Evolutionary conservation across 164 flowering plant species (phyloP), one percentile per base, ranked within the genome.

Genomic region (Echeveria elegans): DNA sequence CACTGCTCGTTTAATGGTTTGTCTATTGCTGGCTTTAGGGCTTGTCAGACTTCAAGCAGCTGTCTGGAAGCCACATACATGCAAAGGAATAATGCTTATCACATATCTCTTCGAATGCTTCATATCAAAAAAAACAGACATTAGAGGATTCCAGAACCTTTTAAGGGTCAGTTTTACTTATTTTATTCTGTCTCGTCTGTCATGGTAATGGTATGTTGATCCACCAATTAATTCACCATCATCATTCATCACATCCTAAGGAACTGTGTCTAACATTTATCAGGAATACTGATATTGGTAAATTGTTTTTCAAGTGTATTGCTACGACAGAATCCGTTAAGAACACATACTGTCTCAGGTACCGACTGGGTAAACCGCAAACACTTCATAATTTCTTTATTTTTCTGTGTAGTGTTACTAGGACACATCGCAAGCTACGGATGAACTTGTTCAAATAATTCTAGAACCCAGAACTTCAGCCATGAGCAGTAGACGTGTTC

Each of bases 11-110:
- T 3, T 34, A 34, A 3, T 34, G 7, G 37, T 34, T 34, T 34
- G 5, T 34, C 37, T 34, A 7, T 3, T 34, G 3, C 7, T 34
- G 3, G 24, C 2, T 75, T 80, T 66, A 92, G 98, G 98, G 68
- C 73, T 93, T 69, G 94, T 88, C 71, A 97, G 98, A 66, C 98
- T 93, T 73, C 96, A 90, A 78, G 98, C 98, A 69, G 94, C 98
- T 37, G 82, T 90, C 7, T 76, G 75, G 77, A 75, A 81, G 63
- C 97, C 98, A 64, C 70, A 71, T 72, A 80, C 82, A 53, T 93
- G 97, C 70, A 85, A 78, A 67, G 98, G 98, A 26, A 79, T 90
- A 56, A n/a, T 88, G 43, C 83, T 93, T 69, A 90, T 16, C 87
- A 93, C 65, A 90, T 93, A 65, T 93, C 98, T 61, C 82, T 93